phyloP scores from a whole-genome alignment of 441 rosid genomes.

The Gossypium gossypioides region DNA sequence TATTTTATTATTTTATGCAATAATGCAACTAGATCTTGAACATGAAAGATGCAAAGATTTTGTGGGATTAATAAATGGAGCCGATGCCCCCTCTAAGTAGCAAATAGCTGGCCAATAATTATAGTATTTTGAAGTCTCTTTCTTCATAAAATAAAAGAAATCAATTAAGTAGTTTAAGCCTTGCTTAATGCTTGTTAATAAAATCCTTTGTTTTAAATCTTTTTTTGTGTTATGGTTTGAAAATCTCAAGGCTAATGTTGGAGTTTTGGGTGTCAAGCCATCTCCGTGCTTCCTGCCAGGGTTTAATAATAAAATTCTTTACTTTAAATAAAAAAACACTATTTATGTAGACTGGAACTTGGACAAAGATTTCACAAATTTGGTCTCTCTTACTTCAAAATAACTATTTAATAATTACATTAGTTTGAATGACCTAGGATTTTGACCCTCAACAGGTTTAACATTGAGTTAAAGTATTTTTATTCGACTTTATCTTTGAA shows the following conservation, averaged over 20 bases:
- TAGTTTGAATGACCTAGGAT: too few relatives aligned
- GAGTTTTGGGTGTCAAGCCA: constrained; percentile 20
- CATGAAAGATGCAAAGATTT: too few relatives aligned
- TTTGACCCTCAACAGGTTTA: too few relatives aligned
- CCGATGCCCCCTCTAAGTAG: background rate
- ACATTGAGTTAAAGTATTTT: too few relatives aligned
- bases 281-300: constrained; percentile 24
- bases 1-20: background rate
- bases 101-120: background rate
- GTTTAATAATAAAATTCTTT: background rate
- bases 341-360: background rate
- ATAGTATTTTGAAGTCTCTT: background rate
- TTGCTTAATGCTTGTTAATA: background rate
- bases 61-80: too few relatives aligned
- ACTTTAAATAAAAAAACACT: background rate
- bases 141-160: too few relatives aligned
- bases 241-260: constrained; percentile 17
- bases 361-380: too few relatives aligned
- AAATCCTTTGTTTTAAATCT: background rate
- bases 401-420: too few relatives aligned
- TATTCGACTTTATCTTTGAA: too few relatives aligned
- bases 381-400: too few relatives aligned
- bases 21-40: background rate
- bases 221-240: background rate
- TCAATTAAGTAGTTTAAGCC: background rate